Conservation (phyloP, 1,284 basidiomycete genomes). For the Rhodotorula sp. region DNA sequence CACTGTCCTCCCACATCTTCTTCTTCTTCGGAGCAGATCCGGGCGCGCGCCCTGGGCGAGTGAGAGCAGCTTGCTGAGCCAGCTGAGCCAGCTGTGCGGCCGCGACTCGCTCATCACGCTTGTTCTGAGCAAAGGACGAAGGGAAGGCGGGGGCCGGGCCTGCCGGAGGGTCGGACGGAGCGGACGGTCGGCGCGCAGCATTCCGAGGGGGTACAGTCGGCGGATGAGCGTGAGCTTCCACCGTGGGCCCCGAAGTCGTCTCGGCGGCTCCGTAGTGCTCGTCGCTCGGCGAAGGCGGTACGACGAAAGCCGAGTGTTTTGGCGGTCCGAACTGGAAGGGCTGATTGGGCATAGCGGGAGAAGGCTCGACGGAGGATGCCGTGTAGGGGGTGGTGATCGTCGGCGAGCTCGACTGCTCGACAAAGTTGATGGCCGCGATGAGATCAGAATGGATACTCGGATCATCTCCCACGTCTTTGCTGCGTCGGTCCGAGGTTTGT, state of each 20-base stretch:
- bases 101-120: constrained; percentile 40
- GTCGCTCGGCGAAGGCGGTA: constrained; percentile 19
- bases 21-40: constrained; percentile 29
- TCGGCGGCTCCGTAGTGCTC: constrained; percentile 16
- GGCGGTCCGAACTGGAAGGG: constrained; percentile 31
- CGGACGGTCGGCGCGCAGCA: neutral
- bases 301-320: constrained; percentile 7
- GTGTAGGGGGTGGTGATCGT: constrained; percentile 10
- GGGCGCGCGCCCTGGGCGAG: constrained; percentile 30
- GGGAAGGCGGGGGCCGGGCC: constrained; percentile 18
- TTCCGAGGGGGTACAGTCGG: neutral
- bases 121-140: constrained; percentile 37
- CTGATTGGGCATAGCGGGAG: constrained; percentile 7
- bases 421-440: constrained; percentile 37
- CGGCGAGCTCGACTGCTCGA: constrained; percentile 29
- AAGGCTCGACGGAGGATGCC: constrained; percentile 17
- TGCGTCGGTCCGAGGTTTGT: neutral
- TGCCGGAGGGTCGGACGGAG: neutral
- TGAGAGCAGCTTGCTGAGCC: constrained; percentile 34
- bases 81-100: constrained; percentile 41
- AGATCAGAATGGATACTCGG: constrained; percentile 34
- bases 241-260: neutral
- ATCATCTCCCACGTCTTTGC: constrained; percentile 8
- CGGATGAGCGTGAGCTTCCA: neutral
- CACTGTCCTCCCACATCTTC: constrained; percentile 37